Evolutionary conservation across 164 flowering plant species (phyloP), one percentile per base, ranked within the genome.

Genomic region (Vitis riparia): DNA sequence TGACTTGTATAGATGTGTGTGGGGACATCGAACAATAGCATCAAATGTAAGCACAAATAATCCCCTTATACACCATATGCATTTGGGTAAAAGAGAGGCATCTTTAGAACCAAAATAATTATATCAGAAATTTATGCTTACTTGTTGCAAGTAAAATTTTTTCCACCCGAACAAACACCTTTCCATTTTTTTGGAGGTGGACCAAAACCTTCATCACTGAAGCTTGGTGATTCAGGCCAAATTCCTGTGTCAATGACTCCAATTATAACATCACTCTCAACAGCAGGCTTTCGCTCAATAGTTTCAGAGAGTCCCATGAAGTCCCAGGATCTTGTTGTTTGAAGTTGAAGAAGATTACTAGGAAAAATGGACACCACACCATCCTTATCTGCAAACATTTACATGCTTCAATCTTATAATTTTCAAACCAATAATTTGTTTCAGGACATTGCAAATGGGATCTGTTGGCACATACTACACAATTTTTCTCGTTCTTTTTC

Each of bases 311-410:
- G 53, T 1, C 83, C 84, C 72, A 80, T 66, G 44, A 82, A 85
- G 32, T 82, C 86, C 88, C 88, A 85, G 0, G 88, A 81, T 67
- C 83, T 77, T 57, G 86, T 82, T 3, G 88, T 85, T 0, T 73
- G 79, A 19, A 68, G 81, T 0, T 80, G 55, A 2, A 66, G 29
- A 3, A 2, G 59, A 23, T 9, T 48, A 30, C 69, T 77, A 1
- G 83, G 81, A 17, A 84, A 80, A 7, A 85, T 78, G 0, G 86
- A 80, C 2, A 79, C 81, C 1, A 80, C 78, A 15, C 29, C 83
- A 16, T 80, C 60, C 81, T 59, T 80, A 1, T 30, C 81, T 84
- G 75, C 50, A 62, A 0, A 47, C n/a, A 6, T 11, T 29, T 61
- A 1, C n/a, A 30, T 30, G 4, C 9, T 63, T 37, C 13, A 47